Base-by-base conservation (phyloP, 345 rosid species). In the Angophora floribunda region DNA sequence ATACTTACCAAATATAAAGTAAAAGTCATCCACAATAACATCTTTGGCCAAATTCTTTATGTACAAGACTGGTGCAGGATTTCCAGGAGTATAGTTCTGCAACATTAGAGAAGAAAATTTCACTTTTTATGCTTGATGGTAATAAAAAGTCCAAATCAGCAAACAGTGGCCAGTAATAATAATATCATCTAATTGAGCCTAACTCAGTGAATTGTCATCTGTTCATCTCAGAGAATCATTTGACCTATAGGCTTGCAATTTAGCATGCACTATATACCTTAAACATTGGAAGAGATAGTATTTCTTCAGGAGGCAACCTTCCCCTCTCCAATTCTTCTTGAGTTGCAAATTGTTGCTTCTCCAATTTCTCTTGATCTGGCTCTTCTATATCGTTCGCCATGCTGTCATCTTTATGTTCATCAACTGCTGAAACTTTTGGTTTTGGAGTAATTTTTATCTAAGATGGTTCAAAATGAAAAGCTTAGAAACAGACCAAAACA, bases 11-110 rank as follows among this genome's bases (percentile, higher is more conserved):
- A 96, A 96, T 90, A 96, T 88, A 91, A 92, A 95, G 93, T 91
- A 92, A 93, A 97, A 95, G 90, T 97, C 98, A 85, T 97, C 99
- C 28, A 90, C 86, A 85, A 92, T 92, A 30, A 97, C 95, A 89
- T 96, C 98, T 92, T 97, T 97, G 85, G 96, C 95, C 92, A 97
- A 92, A 92, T 97, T 97, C 95, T 97, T 96, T 91, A 96, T 91
- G 90, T 97, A 97, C 90, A 96, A 87, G 51, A 97, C 97, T 70
- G 96, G 85, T 79, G 97, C 94, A 47, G 99, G 99, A 93, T 91
- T 93, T 88, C 99, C 99, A 87, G 96, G 94, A 45, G 96, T 88
- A 89, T 97, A 97, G 89, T 94, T 97, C 99, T 97, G 99, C 95
- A 78, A 70, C 86, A 87, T 7, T 70, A 85, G 52, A 78, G 21